Evolutionary conservation across 148 eudicot species (phyloP).

Genomic region (Spergularia marina): DNA sequence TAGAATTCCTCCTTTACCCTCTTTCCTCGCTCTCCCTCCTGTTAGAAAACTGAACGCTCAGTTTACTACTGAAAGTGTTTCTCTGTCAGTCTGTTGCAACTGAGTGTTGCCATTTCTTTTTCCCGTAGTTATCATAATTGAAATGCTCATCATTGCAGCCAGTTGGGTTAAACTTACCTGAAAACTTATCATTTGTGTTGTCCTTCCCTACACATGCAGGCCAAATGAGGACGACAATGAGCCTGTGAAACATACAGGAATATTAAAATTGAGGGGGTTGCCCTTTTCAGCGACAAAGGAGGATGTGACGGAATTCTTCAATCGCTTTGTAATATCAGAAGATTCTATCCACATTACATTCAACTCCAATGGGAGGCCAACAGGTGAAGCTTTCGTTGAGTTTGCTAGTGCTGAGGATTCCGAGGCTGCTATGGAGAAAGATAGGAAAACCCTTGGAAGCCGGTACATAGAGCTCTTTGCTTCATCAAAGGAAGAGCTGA

Average conservation of each 20-base stretch:
- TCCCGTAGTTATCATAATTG: too few relatives aligned
- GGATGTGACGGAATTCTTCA: conserved; percentile 79
- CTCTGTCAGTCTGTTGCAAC: background rate
- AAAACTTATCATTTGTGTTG: background rate
- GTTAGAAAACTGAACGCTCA: background rate
- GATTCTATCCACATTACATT: conserved; percentile 60
- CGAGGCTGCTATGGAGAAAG: conserved; percentile 83
- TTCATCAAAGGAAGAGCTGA: conserved; percentile 65
- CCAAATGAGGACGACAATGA: conserved; percentile 52
- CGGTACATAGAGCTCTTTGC: conserved; percentile 90
- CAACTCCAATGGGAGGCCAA: conserved; percentile 68
- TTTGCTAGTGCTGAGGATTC: conserved; percentile 72
- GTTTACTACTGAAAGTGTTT: background rate
- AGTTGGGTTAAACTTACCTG: background rate
- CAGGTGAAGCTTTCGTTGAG: conserved; percentile 93
- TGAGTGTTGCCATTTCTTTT: too few relatives aligned
- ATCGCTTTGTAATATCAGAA: conserved; percentile 62
- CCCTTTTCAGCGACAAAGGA: conserved; percentile 95
- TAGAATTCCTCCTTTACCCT: background rate
- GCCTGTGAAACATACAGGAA: conserved; percentile 45
- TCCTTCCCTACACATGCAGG: conserved; percentile 18
- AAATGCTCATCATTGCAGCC: too few relatives aligned
- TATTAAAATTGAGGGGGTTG: conserved; percentile 85
- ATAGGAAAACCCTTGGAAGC: conserved; percentile 91
- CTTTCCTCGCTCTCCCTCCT: background rate